phyloP scores from a whole-genome alignment of 208 protist genomes.

The Endotrypanum monterogeii region DNA sequence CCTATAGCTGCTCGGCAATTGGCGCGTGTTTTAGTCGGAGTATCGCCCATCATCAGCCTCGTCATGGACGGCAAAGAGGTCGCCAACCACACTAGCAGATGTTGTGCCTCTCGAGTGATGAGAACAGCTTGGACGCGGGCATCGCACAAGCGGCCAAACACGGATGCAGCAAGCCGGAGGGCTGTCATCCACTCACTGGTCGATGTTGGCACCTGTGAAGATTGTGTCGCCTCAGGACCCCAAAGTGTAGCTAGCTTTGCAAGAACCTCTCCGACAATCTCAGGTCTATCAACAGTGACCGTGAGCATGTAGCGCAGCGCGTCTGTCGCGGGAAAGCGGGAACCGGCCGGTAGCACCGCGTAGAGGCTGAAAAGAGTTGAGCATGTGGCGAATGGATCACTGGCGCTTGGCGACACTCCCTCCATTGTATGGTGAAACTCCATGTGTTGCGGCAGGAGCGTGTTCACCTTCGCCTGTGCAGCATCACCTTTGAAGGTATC shows the following conservation, averaged over 20 bases:
- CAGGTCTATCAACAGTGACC: background rate
- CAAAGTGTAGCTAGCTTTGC: slow-evolving; percentile 1
- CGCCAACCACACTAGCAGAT: slow-evolving; percentile 21
- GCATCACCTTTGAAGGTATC: slow-evolving; percentile 50
- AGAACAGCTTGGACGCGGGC: background rate
- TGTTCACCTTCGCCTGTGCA: slow-evolving; percentile 60
- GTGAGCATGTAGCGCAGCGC: slow-evolving; percentile 33
- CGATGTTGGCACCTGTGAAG: slow-evolving; percentile 16
- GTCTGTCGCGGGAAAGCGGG: slow-evolving; percentile 41
- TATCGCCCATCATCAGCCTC: slow-evolving; percentile 18
- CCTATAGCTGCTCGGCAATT: slow-evolving; percentile 21
- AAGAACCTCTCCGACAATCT: slow-evolving; percentile 5
- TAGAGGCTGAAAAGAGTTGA: slow-evolving; percentile 19
- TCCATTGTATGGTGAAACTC: slow-evolving; percentile 13
- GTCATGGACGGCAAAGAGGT: slow-evolving; percentile 15
- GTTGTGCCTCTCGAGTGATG: background rate
- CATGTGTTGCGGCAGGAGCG: slow-evolving; percentile 28
- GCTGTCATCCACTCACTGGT: slow-evolving; percentile 30
- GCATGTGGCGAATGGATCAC: slow-evolving; percentile 9
- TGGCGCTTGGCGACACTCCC: background rate
- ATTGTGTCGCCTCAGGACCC: background rate
- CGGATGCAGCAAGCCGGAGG: slow-evolving; percentile 23
- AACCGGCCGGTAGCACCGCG: slow-evolving; percentile 24
- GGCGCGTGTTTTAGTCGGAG: slow-evolving; percentile 6
- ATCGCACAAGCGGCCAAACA: slow-evolving; percentile 16